phyloP scores from a whole-genome alignment of 78 protist genomes.

The Mantamonas sphyraenae region DNA sequence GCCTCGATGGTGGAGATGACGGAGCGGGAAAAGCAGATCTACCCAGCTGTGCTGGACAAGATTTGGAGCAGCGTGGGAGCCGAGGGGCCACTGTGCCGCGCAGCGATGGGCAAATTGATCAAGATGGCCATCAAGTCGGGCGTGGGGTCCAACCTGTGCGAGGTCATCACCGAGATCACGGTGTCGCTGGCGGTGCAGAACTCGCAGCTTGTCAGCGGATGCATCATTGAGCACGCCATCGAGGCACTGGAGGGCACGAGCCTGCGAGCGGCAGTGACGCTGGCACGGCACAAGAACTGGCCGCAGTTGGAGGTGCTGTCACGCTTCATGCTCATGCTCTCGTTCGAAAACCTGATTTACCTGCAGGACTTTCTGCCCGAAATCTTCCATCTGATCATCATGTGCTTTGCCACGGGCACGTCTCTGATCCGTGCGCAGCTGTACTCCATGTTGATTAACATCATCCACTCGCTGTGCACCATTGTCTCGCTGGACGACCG shows the following conservation, averaged over 20 bases:
- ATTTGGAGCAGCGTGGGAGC: conserved; percentile 47
- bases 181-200: conserved; percentile 37
- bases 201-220: conserved; percentile 25
- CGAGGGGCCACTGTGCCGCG: conserved; percentile 1
- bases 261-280: not conserved
- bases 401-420: conserved; percentile 23
- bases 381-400: conserved; percentile 26
- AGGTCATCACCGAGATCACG: conserved; percentile 39
- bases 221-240: conserved; percentile 9
- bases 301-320: conserved; percentile 21
- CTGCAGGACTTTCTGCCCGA: conserved; percentile 38
- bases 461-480: conserved; percentile 50
- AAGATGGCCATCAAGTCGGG: conserved; percentile 14
- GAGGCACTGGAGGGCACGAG: conserved; percentile 4
- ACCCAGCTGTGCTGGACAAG: conserved; percentile 34
- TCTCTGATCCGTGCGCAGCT: conserved; percentile 23
- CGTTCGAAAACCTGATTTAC: conserved; percentile 43
- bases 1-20: conserved; percentile 46
- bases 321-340: conserved; percentile 34
- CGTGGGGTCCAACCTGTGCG: conserved; percentile 14
- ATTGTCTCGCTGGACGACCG: conserved; percentile 1
- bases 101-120: conserved; percentile 26
- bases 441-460: conserved; percentile 35
- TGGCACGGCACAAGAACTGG: conserved; percentile 35
- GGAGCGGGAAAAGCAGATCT: conserved; percentile 20